Conservation (phyloP, 805 yeast species). For the Candida orba region DNA sequence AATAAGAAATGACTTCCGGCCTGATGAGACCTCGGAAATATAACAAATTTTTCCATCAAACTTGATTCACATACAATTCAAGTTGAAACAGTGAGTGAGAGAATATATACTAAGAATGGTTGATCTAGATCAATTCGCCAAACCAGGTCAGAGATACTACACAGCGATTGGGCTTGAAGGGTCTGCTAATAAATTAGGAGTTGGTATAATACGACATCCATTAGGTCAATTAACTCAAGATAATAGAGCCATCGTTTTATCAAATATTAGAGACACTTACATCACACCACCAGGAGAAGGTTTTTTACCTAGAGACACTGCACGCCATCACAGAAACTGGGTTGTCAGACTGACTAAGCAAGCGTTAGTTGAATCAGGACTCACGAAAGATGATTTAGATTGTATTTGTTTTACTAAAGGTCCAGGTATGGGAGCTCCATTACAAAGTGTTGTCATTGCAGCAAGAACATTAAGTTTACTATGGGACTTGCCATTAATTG, state of each 20-base stretch:
- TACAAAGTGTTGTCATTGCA: conserved; percentile 86
- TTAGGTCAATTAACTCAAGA: conserved; percentile 46
- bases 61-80: no score
- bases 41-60: no score
- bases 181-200: conserved; percentile 93
- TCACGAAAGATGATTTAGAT: conserved; percentile 48
- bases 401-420: conserved; percentile 94
- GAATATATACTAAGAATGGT: no score
- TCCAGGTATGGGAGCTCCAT: conserved; percentile 99
- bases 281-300: conserved; percentile 98
- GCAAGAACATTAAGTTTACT: conserved; percentile 79
- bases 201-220: conserved; percentile 79
- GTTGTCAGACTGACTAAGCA: conserved; percentile 66
- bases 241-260: conserved; percentile 66
- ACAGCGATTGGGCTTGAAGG: conserved; percentile 92
- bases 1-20: no score
- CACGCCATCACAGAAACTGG: conserved; percentile 95
- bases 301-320: conserved; percentile 92
- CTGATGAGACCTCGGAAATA: no score
- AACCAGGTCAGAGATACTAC: conserved; percentile 40
- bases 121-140: conserved; percentile 38
- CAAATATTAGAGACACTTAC: conserved; percentile 94
- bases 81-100: background rate
- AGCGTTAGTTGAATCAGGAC: conserved; percentile 56
- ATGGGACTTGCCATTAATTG: conserved; percentile 81